Base-by-base conservation (phyloP, 192 early-diverging fungal genomes). In the Chytriomyces confervae region DNA sequence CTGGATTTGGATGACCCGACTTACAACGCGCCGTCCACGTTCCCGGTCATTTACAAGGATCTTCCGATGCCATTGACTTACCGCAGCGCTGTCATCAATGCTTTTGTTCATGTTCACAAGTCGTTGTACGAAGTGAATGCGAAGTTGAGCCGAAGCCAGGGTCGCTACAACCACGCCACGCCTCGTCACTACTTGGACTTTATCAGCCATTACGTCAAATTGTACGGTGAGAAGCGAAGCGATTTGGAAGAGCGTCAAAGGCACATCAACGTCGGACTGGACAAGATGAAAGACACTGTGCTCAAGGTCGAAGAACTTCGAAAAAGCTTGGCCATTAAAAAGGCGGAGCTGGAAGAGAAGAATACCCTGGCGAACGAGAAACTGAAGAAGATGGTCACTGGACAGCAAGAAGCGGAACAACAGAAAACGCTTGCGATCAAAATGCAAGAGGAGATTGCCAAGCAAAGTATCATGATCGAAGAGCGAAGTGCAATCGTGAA, bases 151-250 rank as follows among this genome's bases (percentile, higher is more conserved):
- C 90, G 91, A 76, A 88, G 96, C 10, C 91, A 91, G 64, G 96
- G 95, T 6, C 86, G 88, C n/a, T 82, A 87, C 46, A 93, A 94
- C 76, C 92, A 95, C 60, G 94, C 95, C 23, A 99, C 98, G n/a
- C 98, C 98, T 18, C 92, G 98, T 46, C 98, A 99, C 81, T 99
- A 95, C 84, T 85, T 99, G 27, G 98, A 99, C 86, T 97, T 98
- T 80, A 94, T 99, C 71, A 88, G 89, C 75, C 96, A 98, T 63
- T 98, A 96, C 79, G 92, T 92, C 23, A 89, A 91, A 49, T 83
- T 99, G 63, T 98, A 92, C 84, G 90, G 90, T 76, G 94, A 95
- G 83, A 98, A 97, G 80, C 93, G 96, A 23, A 94, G 94, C 66
- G 93, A 95, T 79, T 85, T 99, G 13, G 97, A 99, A 85, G 97